Conservation (phyloP, 1,139 yeast species). For the Debaryomyces coudertii region DNA sequence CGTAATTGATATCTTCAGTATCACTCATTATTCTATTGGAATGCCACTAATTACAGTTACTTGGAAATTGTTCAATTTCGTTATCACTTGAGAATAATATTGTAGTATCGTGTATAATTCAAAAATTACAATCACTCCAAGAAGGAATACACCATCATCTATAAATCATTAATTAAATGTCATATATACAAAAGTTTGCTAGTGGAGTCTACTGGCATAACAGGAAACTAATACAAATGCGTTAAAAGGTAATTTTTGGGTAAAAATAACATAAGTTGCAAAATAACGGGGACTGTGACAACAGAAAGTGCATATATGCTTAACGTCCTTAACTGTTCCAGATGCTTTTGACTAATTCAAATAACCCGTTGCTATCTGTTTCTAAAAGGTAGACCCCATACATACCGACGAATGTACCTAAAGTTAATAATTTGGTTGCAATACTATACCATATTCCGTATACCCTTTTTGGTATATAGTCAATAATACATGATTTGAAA, state of each 20-base stretch:
- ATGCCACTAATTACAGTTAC: not conserved
- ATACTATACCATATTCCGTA: slow-evolving; percentile 67
- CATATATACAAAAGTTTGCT: slow-evolving; percentile 3
- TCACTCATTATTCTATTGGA: slow-evolving; percentile 20
- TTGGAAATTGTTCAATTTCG: not conserved
- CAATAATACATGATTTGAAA: slow-evolving; percentile 76
- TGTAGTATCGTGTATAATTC: slow-evolving; percentile 3
- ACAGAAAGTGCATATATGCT: not conserved
- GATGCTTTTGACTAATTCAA: slow-evolving; percentile 45
- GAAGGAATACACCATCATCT: not conserved
- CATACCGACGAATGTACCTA: slow-evolving; percentile 64
- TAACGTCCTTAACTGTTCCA: slow-evolving; percentile 36
- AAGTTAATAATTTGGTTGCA: slow-evolving; percentile 62
- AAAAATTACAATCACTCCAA: not conserved
- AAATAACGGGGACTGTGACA: not conserved
- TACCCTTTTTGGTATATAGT: slow-evolving; percentile 74
- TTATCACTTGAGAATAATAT: slow-evolving; percentile 4
- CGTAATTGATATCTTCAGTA: slow-evolving; percentile 21
- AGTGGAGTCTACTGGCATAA: not conserved
- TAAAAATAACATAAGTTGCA: not conserved
- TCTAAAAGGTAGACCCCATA: slow-evolving; percentile 73
- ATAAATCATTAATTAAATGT: slow-evolving; percentile 1
- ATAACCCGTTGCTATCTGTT: slow-evolving; percentile 56
- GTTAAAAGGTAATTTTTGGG: not conserved
- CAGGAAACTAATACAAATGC: not conserved